Base-by-base conservation (phyloP, 2,329 filamentous ascomycete genomes). In the Camillea tinctor region DNA sequence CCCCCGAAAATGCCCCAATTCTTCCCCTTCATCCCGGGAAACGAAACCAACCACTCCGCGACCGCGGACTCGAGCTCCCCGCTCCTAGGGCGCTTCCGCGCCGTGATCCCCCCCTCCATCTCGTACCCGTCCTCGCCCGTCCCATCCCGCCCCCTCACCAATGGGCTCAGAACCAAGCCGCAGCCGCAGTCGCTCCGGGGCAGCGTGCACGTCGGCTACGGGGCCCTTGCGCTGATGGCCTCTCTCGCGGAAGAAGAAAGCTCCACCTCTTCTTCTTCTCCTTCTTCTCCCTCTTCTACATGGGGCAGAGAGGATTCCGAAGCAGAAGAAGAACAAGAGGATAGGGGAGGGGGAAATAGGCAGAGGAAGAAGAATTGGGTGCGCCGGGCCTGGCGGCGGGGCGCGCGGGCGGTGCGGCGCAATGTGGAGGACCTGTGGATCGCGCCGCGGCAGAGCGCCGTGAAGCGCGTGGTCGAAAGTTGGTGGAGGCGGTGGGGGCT, bases 1-100 rank as follows among this genome's bases (percentile, higher is more conserved):
- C 6, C 26, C 7, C 26, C 26, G 13, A 40, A 40, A n/a, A 88
- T 88, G 85, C 84, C 86, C 71, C 80, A 81, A 69, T 87, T 88
- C 79, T 89, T 89, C 76, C 80, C 83, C 72, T 89, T 89, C 75
- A 86, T 86, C 64, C 86, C 86, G 70, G 87, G 86, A 73, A 81
- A 77, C 69, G 87, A 89, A 75, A 81, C 84, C 64, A 81, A 60
- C 48, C 67, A 68, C 68, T 76, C 79, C 55, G 73, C 76, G 59
- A 70, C 74, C 56, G 73, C 71, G 60, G 78, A 77, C 69, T 77
- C 82, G 68, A 77, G 84, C 50, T 84, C 86, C 19, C 85, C 87
- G 22, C 75, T 88, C 8, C 81, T 89, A 1, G 87, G 87, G 63
- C 84, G 87, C 48, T 89, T 87, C 74, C 84, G 86, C 62, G 87